Conservation (phyloP, 495 filamentous ascomycete genomes). For the Hypoxylon fragiforme region DNA sequence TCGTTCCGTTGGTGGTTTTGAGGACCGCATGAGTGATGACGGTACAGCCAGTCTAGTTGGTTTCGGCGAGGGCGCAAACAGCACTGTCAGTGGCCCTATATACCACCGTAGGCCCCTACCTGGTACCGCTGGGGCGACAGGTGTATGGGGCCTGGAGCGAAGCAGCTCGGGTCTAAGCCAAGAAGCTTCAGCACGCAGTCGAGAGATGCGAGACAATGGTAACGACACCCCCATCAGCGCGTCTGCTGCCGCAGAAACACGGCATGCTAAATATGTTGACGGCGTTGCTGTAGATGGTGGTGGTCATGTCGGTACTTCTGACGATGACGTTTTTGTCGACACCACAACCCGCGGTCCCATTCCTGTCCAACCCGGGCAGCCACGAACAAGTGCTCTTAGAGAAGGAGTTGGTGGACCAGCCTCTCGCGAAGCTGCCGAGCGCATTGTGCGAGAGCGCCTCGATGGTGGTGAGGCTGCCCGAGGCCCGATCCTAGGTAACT, state of each 20-base stretch:
- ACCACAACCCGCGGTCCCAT: conserved; percentile 48
- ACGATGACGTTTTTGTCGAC: conserved; percentile 48
- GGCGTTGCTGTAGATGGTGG: conserved; percentile 47
- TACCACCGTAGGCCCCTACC: conserved; percentile 54
- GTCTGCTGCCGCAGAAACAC: conserved; percentile 45
- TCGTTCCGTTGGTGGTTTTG: conserved; percentile 63
- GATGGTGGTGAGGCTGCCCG: conserved; percentile 47
- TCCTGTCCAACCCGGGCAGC: conserved; percentile 37
- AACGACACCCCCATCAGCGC: conserved; percentile 47
- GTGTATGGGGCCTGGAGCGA: conserved; percentile 44
- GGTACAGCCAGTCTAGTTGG: conserved; percentile 70
- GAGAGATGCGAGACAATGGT: conserved; percentile 32
- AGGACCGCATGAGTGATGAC: conserved; percentile 80
- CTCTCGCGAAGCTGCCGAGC: conserved; percentile 52
- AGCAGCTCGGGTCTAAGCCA: conserved; percentile 49
- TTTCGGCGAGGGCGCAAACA: conserved; percentile 85
- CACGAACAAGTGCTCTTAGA: conserved; percentile 39
- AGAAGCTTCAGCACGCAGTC: conserved; percentile 37
- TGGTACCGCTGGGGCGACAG: conserved; percentile 30
- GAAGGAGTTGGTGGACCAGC: conserved; percentile 39
- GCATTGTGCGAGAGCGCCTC: conserved; percentile 56
- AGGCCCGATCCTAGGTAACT: conserved; percentile 42
- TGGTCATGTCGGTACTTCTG: conserved; percentile 31
- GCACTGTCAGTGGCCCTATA: conserved; percentile 73
- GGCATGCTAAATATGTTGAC: conserved; percentile 50